Base-by-base conservation (phyloP, 2,329 filamentous ascomycete genomes). In the Ilyonectria robusta region DNA sequence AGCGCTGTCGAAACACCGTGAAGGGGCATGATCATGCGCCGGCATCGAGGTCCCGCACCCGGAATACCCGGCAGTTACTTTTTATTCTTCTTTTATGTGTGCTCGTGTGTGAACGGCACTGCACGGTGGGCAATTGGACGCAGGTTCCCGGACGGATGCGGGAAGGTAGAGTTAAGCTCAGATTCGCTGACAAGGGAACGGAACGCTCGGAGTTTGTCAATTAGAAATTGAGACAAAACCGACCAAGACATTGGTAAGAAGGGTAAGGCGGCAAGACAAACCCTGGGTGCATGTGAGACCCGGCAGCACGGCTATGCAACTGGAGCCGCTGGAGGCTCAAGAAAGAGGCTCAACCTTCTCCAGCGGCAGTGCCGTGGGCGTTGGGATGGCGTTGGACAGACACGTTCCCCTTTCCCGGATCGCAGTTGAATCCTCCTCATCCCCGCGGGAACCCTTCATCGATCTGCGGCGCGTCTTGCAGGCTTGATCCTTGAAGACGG, bases 191-290 rank as follows among this genome's bases (percentile, higher is more conserved):
- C 51, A 62, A 42, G n/a, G 58, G 58, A 53, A 62, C 44, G 13
- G 37, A 47, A 26, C 31, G 40, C 19, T 31, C 62, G 62, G 61
- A 13, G 31, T 29, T n/a, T 31, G 23, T 19, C 17, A 35, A 33
- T 33, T 40, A 9, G 9, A 15, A 17, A 46, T 35, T 46, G 54
- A 44, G 35, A 53, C 50, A 53, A 33, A 53, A 13, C 50, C 11
- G n/a, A 13, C n/a, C 15, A 23, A 6, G 51, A 21, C 23, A 50
- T 29, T 61, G 31, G 40, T 42, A 42, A 8, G 40, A 42, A n/a
- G 15, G 40, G 31, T 21, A 35, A 50, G 33, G 62, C 62, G 57
- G 42, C 51, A 54, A 56, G 51, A 66, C 29, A 42, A 31, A 51
- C 21, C 31, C 40, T 50, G 50, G 40, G 47, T 37, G 56, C 56